Percentiles rank a stretch among this genome's conserved stretches.
Conservation (phyloP, 768 basidiomycete genomes). For the Coprinellus aureogranulatus region DNA sequence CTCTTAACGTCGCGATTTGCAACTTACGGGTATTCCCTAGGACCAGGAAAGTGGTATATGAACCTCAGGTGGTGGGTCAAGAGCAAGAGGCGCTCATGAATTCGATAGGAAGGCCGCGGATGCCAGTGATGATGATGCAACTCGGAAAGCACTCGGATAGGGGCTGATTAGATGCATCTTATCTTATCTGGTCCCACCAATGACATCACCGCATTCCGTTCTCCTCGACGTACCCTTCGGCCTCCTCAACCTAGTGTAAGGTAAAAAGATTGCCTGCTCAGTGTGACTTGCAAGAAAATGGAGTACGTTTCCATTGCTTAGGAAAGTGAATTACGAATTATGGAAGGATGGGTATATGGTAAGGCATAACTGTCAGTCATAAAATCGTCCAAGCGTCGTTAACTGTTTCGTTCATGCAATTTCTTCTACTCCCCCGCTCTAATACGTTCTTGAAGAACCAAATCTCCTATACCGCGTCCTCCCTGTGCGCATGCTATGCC, state of each 20-base stretch:
- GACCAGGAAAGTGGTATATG: no score
- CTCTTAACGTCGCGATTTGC: no score
- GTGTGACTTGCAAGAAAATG: neutral
- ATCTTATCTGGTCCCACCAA: neutral
- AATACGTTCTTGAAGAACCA: neutral
- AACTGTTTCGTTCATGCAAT: no score
- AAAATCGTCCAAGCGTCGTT: neutral
- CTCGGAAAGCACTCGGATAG: neutral
- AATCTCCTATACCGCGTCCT: conserved; percentile 4
- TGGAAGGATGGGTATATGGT: neutral
- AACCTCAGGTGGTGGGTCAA: no score
- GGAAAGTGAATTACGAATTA: no score
- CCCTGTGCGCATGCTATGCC: conserved; percentile 11
- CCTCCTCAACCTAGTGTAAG: no score
- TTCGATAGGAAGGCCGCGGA: no score
- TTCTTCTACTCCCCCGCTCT: neutral
- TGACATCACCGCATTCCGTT: neutral
- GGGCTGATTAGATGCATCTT: neutral
- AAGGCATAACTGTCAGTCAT: neutral
- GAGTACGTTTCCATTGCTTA: no score
- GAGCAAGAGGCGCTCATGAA: no score
- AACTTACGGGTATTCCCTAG: no score
- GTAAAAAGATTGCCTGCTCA: neutral
- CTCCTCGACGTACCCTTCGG: no score
- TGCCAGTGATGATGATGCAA: neutral